Evolutionary conservation across 2,329 filamentous ascomycete genomes (phyloP), one percentile per base, ranked within the genome.

Genomic region (Verticillium zaregamsianum): DNA sequence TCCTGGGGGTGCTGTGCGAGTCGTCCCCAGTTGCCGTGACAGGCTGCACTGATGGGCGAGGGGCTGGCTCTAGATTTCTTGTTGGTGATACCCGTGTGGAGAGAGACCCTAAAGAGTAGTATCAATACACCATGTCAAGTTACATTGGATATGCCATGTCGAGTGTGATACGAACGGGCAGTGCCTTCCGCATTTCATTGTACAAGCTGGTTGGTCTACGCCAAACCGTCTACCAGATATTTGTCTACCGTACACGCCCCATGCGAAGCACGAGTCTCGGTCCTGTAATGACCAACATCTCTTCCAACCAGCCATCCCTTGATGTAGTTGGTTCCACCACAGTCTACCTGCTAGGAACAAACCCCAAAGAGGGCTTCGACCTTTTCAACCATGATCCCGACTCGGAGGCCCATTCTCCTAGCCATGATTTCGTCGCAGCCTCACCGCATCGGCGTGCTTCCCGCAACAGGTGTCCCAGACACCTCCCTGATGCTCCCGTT

Each of bases 381-480:
- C 33, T 35, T 35, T 12, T 35, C 33, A 28, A 6, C 5, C 28
- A 28, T 5, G 28, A 11, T 35, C 33, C 33, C 33, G 33, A 14
- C 33, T 35, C 6, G 14, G 28, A 28, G 28, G 28, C 28, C 28
- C 28, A 11, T 7, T 35, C 33, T 35, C 33, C 33, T 8, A 11
- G 33, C 33, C 33, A 35, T 28, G 6, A 28, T 17, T 39, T 15
- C 39, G 17, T 45, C 39, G 39, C 45, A 52, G 4, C 12, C 7
- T 52, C 35, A 68, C 62, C 59, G 63, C 58, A 77, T 73, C 80
- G 79, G 40, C 1, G 87, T 90, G 1, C 83, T 87, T 2, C 83
- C 81, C 0, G 83, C 82, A 66, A 86, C 86, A 3, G 81, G 83
- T 1, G 84, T 87, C 59, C 84, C 83, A n/a, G 45, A 52, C 8